phyloP scores from a whole-genome alignment of 2,329 filamentous ascomycete species.

The Diaporthe citri region DNA sequence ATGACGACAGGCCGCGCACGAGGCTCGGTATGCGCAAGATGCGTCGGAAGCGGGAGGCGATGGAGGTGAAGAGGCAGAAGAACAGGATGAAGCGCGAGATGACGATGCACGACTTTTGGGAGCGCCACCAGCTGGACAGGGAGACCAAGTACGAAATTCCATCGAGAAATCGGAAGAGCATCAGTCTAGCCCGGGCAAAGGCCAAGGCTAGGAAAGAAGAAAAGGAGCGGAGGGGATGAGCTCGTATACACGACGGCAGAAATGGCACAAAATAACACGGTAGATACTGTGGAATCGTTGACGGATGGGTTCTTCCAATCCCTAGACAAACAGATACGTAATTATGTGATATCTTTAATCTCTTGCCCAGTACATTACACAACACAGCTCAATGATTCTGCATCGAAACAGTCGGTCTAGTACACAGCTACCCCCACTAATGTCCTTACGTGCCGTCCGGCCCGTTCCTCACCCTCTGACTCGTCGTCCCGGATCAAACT shows the following conservation, averaged over 20 bases:
- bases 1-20: not conserved
- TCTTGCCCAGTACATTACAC: not conserved
- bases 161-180: constrained; percentile 23
- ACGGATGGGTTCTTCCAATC: not conserved
- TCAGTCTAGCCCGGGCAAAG: constrained; percentile 8
- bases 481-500: not conserved
- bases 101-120: constrained; percentile 34
- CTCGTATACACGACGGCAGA: not conserved
- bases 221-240: not conserved
- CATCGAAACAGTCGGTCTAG: not conserved
- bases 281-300: not conserved
- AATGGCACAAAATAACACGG: not conserved
- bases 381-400: not conserved
- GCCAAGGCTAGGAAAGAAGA: constrained; percentile 15
- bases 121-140: constrained; percentile 28
- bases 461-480: not conserved
- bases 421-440: not conserved
- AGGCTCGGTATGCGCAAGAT: not conserved
- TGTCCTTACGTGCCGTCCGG: not conserved
- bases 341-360: not conserved
- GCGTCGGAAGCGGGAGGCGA: not conserved
- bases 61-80: constrained; percentile 17
- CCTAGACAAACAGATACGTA: not conserved
- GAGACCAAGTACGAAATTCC: constrained; percentile 31
- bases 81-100: constrained; percentile 31